phyloP scores from a whole-genome alignment of 2,329 filamentous ascomycete genomes.

The Colletotrichum gloeosporioides region DNA sequence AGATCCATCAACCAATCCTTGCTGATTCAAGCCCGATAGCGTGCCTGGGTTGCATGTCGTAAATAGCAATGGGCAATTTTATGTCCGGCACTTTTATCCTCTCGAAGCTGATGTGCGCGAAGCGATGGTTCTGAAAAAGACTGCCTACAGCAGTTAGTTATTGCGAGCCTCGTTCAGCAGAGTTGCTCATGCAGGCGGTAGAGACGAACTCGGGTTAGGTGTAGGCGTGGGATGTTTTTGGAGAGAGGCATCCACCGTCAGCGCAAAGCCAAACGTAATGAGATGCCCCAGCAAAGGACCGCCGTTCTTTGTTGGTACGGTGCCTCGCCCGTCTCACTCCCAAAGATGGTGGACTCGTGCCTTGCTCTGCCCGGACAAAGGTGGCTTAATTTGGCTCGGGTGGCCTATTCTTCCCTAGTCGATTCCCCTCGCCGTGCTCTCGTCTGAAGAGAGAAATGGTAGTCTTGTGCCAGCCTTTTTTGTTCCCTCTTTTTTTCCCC shows the following conservation, averaged over 20 bases:
- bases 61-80: conserved; percentile 20
- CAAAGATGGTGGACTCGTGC: conserved; percentile 9
- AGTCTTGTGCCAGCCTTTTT: not conserved
- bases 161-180: not conserved
- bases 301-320: conserved; percentile 13
- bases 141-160: not conserved
- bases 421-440: not conserved
- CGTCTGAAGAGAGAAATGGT: not conserved
- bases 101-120: not conserved
- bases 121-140: not conserved
- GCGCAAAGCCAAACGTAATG: not conserved
- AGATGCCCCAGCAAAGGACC: not conserved
- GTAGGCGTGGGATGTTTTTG: not conserved
- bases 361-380: conserved; percentile 6
- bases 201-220: not conserved
- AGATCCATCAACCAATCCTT: conserved; percentile 2
- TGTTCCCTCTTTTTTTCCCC: not conserved
- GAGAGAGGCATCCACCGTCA: not conserved
- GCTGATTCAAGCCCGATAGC: not conserved
- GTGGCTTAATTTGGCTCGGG: conserved; percentile 9
- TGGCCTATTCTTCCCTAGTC: not conserved
- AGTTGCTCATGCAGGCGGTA: not conserved
- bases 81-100: not conserved
- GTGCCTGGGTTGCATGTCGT: conserved; percentile 9
- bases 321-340: conserved; percentile 7